Evolutionary conservation across 2,329 filamentous ascomycete species (phyloP), one percentile per base, ranked within the genome.

Genomic region (Botrytis galanthina): DNA sequence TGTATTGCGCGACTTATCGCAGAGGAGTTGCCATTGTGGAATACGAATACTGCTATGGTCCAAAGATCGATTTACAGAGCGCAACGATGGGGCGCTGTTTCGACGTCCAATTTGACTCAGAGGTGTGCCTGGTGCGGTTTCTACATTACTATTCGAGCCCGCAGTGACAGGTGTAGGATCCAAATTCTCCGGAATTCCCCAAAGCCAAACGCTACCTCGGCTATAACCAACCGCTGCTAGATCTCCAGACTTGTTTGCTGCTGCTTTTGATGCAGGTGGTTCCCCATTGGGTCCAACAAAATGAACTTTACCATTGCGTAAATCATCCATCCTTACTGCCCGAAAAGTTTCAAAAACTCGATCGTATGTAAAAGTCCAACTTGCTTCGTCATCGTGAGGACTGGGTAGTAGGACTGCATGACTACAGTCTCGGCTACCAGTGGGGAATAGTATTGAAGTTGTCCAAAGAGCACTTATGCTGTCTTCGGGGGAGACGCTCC

Each of bases 381-480:
- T 88, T 39, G 91, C 89, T 80, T 94, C 92, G 72, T 90, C 88
- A 57, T 87, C 78, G 22, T 74, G 73, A 39, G 75, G 66, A 67
- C 75, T 80, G 26, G 80, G 80, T 26, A 95, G 84, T 63, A 95
- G 82, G 1, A 92, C 90, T 32, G 92, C 92, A 82, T 95, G 92
- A 77, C 91, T 94, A 79, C 92, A 94, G 76, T 93, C 91, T 68
- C 90, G 88, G 77, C 91, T 93, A n/a, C 90, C 91, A 77, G 94
- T 93, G 5, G 93, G 93, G 73, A 95, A 95, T 4, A 96, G 84
- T 63, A 96, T 95, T 48, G 94, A 94, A 0, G 92, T 94, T 10
- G 93, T 95, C 93, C 93, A 96, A 79, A 95, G 87, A 37, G 91
- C 88, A 80, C 91, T 92, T 75, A 94, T 87, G 75, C 90, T 87